Base-by-base conservation (phyloP, 306 rosid genomes). In the Vigna nakashimae region DNA sequence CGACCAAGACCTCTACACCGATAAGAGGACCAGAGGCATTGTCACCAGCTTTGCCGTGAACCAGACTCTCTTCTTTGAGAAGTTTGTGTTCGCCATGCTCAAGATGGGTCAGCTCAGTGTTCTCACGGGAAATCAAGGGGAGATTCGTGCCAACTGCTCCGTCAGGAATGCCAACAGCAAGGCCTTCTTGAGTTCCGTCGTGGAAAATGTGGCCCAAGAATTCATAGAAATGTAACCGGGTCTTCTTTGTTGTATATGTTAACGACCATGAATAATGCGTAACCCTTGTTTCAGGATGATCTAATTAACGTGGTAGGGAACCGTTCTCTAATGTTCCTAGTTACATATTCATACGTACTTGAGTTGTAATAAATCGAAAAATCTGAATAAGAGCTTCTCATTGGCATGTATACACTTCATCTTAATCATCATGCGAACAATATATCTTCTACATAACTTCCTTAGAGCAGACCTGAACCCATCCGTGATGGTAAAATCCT, bases 41-140 rank as follows among this genome's bases (percentile, higher is more conserved):
- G 97, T 91, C 26, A 82, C 36, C 0, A 71, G 82, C 82, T 89
- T 91, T 71, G 97, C 92, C 7, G 72, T 72, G 1, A 59, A 91
- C 48, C 86, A 91, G 56, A 52, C 30, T 4, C 38, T 89, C 32
- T 91, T 91, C 84, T 89, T 85, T 22, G 84, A 88, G 17, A 79
- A 86, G 70, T 91, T 91, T 73, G 85, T 80, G 17, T 17, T 58
- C n/a, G 88, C 90, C 2, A 88, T 91, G 92, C 77, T 82, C n/a
- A 89, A 86, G 46, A 91, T 89, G 93, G 93, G 97, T 20, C 97
- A 91, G 58, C 28, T 91, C 15, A 91, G 77, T 8, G 92, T 89
- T 62, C 40, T 91, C 72, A 91, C 96, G 0, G 91, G 88, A 16
- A 71, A 1, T 3, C 78, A 78, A 11, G 97, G 97, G 3, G 92